Evolutionary conservation across 139 green algal species (phyloP).

Genomic region (Chlamydomonas incerta): DNA sequence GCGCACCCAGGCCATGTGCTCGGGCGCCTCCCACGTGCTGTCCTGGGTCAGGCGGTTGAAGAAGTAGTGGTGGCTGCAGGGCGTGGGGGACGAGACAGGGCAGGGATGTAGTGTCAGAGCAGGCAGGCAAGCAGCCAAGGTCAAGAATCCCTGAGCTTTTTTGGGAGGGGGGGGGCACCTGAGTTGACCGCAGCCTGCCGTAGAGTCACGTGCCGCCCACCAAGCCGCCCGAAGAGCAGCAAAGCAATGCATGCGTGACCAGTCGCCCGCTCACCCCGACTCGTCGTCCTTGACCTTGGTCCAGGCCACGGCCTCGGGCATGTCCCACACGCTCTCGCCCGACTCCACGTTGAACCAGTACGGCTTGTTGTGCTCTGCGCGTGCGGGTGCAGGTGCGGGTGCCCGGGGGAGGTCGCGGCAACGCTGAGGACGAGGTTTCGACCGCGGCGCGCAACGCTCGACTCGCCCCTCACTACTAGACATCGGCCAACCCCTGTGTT

Average conservation of each 20-base stretch:
- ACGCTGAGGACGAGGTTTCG: too few species aligned
- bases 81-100: too few species aligned
- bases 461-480: not conserved
- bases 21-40: constrained; percentile 29
- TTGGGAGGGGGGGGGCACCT: too few species aligned
- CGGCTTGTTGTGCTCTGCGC: not conserved
- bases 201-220: too few species aligned
- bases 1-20: constrained; percentile 31
- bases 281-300: constrained; percentile 14
- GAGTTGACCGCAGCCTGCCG: too few species aligned
- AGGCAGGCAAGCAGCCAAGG: too few species aligned
- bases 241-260: too few species aligned
- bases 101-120: too few species aligned
- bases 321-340: constrained; percentile 48
- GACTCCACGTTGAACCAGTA: constrained; percentile 55
- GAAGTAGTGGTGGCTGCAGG: constrained; percentile 21
- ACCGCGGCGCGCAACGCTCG: too few species aligned
- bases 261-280: constrained; percentile 12
- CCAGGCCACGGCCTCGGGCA: constrained; percentile 50
- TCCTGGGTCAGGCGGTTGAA: constrained; percentile 32
- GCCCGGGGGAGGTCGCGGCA: not conserved
- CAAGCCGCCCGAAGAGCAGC: too few species aligned
- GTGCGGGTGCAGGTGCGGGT: not conserved
- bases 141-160: too few species aligned
- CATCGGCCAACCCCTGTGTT: too few species aligned